Evolutionary conservation across 257 asterid species (phyloP).

Genomic region (Solanum pimpinellifolium): DNA sequence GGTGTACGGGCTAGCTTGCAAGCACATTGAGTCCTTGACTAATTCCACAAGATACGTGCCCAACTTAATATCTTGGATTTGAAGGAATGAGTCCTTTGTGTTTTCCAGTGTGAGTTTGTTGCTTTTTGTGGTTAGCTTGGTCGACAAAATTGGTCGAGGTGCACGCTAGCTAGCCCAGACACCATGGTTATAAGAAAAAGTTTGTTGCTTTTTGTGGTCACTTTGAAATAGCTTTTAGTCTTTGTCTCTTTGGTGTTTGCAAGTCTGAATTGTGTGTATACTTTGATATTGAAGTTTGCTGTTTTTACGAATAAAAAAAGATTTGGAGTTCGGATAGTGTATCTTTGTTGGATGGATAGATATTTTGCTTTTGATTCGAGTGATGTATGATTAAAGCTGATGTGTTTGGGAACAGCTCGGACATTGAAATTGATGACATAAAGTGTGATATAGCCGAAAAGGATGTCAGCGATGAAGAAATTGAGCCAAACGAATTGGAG

Average conservation of each 20-base stretch:
- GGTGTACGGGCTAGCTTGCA: neutral
- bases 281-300: neutral
- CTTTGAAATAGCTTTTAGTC: neutral
- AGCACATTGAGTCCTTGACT: neutral
- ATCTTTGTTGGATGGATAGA: neutral
- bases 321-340: neutral
- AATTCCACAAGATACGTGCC: neutral
- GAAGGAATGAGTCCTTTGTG: neutral
- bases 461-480: slow-evolving; percentile 74
- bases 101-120: neutral
- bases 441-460: slow-evolving; percentile 39
- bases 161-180: neutral
- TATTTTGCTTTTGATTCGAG: neutral
- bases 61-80: neutral
- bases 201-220: neutral
- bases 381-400: neutral
- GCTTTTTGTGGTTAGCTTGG: neutral
- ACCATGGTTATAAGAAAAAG: neutral
- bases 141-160: neutral
- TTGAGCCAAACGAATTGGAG: slow-evolving; percentile 48
- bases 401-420: slow-evolving; percentile 37
- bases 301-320: neutral
- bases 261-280: neutral
- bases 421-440: slow-evolving; percentile 45
- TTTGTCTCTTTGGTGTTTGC: neutral